Evolutionary conservation across 2,329 filamentous ascomycete species (phyloP).

Genomic region (Furcasterigmium sp.): DNA sequence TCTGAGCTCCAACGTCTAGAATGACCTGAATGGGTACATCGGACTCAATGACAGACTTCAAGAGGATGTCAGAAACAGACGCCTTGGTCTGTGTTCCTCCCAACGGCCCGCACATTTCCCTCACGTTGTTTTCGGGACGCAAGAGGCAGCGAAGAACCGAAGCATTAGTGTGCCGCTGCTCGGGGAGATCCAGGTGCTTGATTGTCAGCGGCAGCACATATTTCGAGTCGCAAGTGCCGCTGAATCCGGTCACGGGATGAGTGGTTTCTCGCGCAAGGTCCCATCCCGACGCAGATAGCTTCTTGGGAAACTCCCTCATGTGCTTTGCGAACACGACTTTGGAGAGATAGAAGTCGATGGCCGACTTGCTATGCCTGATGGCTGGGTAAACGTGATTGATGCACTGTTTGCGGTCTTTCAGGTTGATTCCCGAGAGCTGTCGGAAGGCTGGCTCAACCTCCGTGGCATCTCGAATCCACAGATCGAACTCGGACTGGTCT

Average conservation of each 20-base stretch:
- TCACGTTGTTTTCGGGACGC: conserved; percentile 40
- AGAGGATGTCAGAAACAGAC: conserved; percentile 9
- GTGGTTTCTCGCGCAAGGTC: conserved; percentile 47
- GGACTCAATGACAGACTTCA: not conserved
- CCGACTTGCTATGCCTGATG: conserved; percentile 44
- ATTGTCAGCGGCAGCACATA: conserved; percentile 53
- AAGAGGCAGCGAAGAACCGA: conserved; percentile 57
- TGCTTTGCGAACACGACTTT: conserved; percentile 56
- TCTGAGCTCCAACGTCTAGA: conserved; percentile 65
- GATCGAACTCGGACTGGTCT: conserved; percentile 50
- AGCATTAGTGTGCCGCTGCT: conserved; percentile 62
- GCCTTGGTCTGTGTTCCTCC: not conserved
- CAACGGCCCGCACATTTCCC: conserved; percentile 13
- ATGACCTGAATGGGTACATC: conserved; percentile 47
- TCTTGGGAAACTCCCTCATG: conserved; percentile 56
- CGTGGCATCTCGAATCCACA: conserved; percentile 35
- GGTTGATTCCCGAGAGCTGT: conserved; percentile 48
- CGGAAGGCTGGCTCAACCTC: conserved; percentile 29
- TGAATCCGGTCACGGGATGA: conserved; percentile 59
- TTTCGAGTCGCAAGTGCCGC: conserved; percentile 61
- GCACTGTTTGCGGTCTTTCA: conserved; percentile 48
- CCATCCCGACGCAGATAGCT: conserved; percentile 63
- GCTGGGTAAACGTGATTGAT: conserved; percentile 42
- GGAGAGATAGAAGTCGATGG: conserved; percentile 59
- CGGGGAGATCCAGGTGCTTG: conserved; percentile 46